These are phyloP conservation scores for Tetracladium setigerum DNA, from an alignment of 495 filamentous ascomycete species.

Conservation along the genomic window DNA sequence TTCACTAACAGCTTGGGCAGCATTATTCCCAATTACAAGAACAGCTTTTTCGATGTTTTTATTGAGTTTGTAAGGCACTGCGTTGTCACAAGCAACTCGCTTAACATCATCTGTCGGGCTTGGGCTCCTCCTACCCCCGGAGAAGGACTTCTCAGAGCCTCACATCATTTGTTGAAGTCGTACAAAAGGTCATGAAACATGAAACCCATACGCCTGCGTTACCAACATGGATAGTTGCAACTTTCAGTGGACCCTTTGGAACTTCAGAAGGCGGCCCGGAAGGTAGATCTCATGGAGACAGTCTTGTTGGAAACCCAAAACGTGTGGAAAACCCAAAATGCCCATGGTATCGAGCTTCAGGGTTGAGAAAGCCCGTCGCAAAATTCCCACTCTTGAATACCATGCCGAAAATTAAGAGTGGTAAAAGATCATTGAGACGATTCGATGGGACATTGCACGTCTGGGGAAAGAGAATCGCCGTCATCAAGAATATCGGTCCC, in stretches of 20 bases:
- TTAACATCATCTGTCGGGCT: constrained; percentile 28
- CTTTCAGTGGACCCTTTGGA: constrained; percentile 11
- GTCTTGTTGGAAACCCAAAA: constrained; percentile 10
- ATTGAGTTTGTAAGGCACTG: constrained; percentile 19
- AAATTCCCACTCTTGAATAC: no score
- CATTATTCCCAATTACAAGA: constrained; percentile 14
- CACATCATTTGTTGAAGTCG: not conserved
- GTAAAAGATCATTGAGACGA: no score
- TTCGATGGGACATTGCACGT: no score
- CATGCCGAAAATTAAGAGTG: no score
- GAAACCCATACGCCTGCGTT: no score
- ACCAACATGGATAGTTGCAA: constrained; percentile 18
- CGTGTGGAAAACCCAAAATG: constrained; percentile 1
- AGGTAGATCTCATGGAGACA: constrained; percentile 8
- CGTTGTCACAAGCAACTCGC: constrained; percentile 14
- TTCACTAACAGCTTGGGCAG: constrained; percentile 4
- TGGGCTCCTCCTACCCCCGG: constrained; percentile 16
- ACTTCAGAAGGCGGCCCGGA: constrained; percentile 1
- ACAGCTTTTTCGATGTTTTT: constrained; percentile 17
- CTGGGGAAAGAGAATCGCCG: no score
- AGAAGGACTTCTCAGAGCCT: not conserved
- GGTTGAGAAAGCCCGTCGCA: no score
- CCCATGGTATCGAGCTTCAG: no score
- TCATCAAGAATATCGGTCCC: no score
- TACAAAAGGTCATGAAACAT: not conserved